Conservation (phyloP, 2,329 filamentous ascomycete species). For the Colletotrichum tofieldiae region DNA sequence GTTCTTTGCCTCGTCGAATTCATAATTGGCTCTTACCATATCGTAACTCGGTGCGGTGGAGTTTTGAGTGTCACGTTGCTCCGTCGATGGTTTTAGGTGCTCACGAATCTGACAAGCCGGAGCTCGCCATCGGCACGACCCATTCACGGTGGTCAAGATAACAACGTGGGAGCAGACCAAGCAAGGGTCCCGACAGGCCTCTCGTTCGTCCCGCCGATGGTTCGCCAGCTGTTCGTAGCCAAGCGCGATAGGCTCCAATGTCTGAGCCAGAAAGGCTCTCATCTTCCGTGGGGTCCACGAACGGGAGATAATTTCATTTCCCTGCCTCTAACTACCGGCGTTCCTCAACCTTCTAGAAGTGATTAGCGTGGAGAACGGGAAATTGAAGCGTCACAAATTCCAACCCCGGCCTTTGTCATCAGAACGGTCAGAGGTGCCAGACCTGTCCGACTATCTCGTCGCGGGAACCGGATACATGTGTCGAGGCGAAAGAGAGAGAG, state of each 20-base stretch:
- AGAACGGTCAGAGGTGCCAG: conserved; percentile 16
- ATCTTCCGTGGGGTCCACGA: conserved; percentile 28
- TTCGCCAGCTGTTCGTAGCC: conserved; percentile 31
- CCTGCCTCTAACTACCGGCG: conserved; percentile 40
- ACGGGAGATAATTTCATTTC: conserved; percentile 44
- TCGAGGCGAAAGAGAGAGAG: too few species aligned
- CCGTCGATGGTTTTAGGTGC: conserved; percentile 16
- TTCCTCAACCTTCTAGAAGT: conserved; percentile 44
- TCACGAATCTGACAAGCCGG: conserved; percentile 35
- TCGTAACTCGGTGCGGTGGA: conserved; percentile 23
- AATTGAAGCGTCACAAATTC: conserved; percentile 37
- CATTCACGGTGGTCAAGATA: conserved; percentile 35
- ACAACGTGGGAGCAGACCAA: conserved; percentile 23
- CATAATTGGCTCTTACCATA: conserved; percentile 2
- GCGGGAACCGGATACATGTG: conserved; percentile 20
- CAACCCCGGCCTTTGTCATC: conserved; percentile 25
- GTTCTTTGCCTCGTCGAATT: neutral
- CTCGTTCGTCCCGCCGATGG: conserved; percentile 26
- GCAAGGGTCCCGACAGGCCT: conserved; percentile 36
- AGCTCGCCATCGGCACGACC: conserved; percentile 40
- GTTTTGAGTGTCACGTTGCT: conserved; percentile 17
- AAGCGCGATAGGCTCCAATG: conserved; percentile 38
- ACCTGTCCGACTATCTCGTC: conserved; percentile 11
- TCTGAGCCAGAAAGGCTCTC: conserved; percentile 27
- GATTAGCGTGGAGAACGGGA: conserved; percentile 43